A percentile compares a stretch with the other conserved stretches of the same genome.
Conservation (phyloP, 257 asterid species). For the Solanum sejunctum region DNA sequence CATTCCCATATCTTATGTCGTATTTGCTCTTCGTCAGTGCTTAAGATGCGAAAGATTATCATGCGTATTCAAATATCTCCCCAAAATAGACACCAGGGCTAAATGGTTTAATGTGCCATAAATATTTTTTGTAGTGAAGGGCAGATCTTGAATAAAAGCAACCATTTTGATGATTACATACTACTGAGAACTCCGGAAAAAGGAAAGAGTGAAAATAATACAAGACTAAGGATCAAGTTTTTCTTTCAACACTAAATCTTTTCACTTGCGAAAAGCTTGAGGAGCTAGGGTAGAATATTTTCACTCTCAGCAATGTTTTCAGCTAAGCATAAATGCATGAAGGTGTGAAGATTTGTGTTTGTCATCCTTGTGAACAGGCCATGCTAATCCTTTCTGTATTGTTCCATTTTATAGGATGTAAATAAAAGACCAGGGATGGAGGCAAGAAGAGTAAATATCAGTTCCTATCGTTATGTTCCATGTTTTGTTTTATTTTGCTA, state of each 20-base stretch:
- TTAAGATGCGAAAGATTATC: not conserved
- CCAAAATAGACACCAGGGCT: not conserved
- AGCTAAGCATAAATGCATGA: not conserved
- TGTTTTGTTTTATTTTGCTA: not conserved
- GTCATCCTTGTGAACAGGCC: not conserved
- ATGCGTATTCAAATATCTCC: not conserved
- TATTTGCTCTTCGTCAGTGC: not conserved
- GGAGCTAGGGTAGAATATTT: not conserved
- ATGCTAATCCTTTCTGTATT: not conserved
- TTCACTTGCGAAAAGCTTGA: not conserved
- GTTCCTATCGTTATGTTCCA: not conserved
- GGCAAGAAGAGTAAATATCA: not conserved
- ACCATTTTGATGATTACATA: not conserved
- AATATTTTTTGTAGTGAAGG: not conserved
- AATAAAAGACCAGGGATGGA: not conserved
- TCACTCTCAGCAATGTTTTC: not conserved
- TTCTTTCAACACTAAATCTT: not conserved
- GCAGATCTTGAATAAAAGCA: not conserved
- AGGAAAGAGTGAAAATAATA: not conserved
- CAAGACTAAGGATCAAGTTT: not conserved
- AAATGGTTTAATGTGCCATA: not conserved
- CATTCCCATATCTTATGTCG: not conserved
- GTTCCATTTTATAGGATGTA: not conserved
- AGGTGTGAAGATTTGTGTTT: not conserved
- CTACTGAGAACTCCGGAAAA: not conserved